Percentiles rank a stretch among this genome's conserved stretches.
These are phyloP conservation scores for Phytophthora melonis DNA, from an alignment of 352 stramenopile species.

Conservation along the genomic window DNA sequence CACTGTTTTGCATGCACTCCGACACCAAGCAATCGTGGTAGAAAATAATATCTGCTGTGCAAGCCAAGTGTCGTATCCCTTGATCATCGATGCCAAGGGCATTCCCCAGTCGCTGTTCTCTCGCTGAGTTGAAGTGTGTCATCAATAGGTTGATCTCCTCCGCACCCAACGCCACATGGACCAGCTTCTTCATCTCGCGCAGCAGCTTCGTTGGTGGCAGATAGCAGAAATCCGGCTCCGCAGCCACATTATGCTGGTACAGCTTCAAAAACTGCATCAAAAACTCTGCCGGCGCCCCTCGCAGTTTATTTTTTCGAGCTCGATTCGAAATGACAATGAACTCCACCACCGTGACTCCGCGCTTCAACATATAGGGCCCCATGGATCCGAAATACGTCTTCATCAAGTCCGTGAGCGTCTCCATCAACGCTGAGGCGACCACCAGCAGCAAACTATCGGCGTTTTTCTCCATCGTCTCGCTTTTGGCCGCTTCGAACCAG, in stretches of 20 bases:
- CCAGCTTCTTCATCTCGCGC: conserved; percentile 52
- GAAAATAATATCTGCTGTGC: conserved; percentile 60
- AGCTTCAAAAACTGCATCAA: conserved; percentile 67
- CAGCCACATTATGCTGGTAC: conserved; percentile 56
- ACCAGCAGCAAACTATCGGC: conserved; percentile 57
- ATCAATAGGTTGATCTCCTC: conserved; percentile 62
- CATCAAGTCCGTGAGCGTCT: conserved; percentile 62
- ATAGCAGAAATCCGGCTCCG: conserved; percentile 41
- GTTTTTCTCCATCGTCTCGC: conserved; percentile 35
- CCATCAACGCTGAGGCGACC: conserved; percentile 56
- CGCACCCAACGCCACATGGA: conserved; percentile 47
- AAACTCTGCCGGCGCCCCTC: conserved; percentile 59
- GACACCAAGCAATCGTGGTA: conserved; percentile 65
- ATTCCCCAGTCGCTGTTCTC: conserved; percentile 36
- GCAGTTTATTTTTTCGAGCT: conserved; percentile 41
- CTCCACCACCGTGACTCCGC: conserved; percentile 57
- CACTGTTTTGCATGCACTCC: conserved; percentile 26
- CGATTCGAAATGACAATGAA: conserved; percentile 77
- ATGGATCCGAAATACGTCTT: conserved; percentile 54
- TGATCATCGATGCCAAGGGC: conserved; percentile 55
- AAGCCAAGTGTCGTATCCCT: conserved; percentile 55
- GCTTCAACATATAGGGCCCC: conserved; percentile 49
- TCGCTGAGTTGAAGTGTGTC: conserved; percentile 43
- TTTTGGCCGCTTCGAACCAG: conserved; percentile 58
- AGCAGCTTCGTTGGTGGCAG: conserved; percentile 48